These are phyloP conservation scores for Trichothecium sympodiale DNA, from an alignment of 2,329 filamentous ascomycete species.

Conservation along the genomic window DNA sequence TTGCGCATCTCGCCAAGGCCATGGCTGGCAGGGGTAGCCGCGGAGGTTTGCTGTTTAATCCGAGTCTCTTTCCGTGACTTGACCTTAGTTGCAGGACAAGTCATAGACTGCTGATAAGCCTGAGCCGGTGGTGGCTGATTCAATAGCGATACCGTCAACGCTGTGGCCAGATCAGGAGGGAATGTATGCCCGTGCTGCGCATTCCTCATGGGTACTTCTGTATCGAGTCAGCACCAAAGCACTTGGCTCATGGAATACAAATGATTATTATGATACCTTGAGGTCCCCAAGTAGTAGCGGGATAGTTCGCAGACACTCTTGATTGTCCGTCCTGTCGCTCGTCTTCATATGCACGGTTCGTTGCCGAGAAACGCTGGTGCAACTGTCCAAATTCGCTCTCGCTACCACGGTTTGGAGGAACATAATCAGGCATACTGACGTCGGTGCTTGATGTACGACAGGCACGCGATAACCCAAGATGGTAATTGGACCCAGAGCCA, in stretches of 20 bases:
- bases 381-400: too few relatives aligned
- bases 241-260: too few relatives aligned
- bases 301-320: too few relatives aligned
- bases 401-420: constrained; percentile 4
- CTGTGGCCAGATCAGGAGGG: constrained; percentile 24
- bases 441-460: constrained; percentile 22
- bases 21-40: constrained; percentile 6
- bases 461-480: not conserved
- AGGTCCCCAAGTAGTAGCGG: too few relatives aligned
- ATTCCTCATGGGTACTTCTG: not conserved
- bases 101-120: constrained; percentile 16
- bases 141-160: constrained; percentile 35
- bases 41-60: constrained; percentile 8
- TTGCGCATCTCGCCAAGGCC: constrained; percentile 21
- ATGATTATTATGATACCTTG: too few relatives aligned
- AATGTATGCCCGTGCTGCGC: constrained; percentile 3
- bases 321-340: too few relatives aligned
- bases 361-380: too few relatives aligned
- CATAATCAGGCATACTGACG: constrained; percentile 30
- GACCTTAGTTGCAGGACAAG: constrained; percentile 22
- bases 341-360: too few relatives aligned
- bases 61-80: constrained; percentile 34
- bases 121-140: constrained; percentile 32
- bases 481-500: too few relatives aligned
- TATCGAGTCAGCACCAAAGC: not conserved